Percentiles rank a stretch among this genome's conserved stretches.
phyloP scores from a whole-genome alignment of 2,329 filamentous ascomycete species.

The Exophiala bonariae region DNA sequence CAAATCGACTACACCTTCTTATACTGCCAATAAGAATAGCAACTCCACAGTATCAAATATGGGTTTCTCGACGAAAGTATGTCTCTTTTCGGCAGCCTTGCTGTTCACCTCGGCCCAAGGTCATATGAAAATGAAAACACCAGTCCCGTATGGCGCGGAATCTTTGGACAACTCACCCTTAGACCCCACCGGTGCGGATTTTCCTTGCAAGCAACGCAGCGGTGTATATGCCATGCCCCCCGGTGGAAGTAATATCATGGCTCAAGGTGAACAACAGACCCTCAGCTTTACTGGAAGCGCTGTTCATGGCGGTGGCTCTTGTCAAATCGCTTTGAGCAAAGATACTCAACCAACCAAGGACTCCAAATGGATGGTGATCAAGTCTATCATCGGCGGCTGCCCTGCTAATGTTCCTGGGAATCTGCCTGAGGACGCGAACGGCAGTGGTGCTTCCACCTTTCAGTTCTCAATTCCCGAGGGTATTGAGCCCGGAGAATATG shows the following conservation, averaged over 20 bases:
- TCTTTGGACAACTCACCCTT: constrained; percentile 67
- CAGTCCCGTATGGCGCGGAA: constrained; percentile 60
- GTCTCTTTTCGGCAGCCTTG: constrained; percentile 50
- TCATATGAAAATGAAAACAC: constrained; percentile 73
- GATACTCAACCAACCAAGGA: constrained; percentile 67
- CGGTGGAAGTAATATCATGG: constrained; percentile 57
- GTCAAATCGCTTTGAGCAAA: constrained; percentile 83
- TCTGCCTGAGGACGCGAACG: constrained; percentile 48
- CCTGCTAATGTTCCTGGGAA: constrained; percentile 65
- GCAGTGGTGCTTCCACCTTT: constrained; percentile 57
- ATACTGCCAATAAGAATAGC: no score
- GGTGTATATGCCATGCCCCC: constrained; percentile 44
- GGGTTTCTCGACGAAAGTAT: constrained; percentile 13
- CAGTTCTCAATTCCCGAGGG: constrained; percentile 70
- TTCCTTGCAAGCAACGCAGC: constrained; percentile 74
- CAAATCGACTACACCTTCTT: no score
- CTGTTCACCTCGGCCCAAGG: constrained; percentile 63
- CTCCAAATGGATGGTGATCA: constrained; percentile 82
- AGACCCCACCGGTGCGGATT: constrained; percentile 60
- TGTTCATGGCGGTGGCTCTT: constrained; percentile 87
- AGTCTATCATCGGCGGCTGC: constrained; percentile 84
- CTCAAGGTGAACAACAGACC: constrained; percentile 61
- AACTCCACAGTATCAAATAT: constrained; percentile 11
- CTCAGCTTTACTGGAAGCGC: constrained; percentile 71
- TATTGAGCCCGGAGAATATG: constrained; percentile 73